Evolutionary conservation across 2,329 filamentous ascomycete genomes (phyloP).

Genomic region (Colletotrichum sp.): DNA sequence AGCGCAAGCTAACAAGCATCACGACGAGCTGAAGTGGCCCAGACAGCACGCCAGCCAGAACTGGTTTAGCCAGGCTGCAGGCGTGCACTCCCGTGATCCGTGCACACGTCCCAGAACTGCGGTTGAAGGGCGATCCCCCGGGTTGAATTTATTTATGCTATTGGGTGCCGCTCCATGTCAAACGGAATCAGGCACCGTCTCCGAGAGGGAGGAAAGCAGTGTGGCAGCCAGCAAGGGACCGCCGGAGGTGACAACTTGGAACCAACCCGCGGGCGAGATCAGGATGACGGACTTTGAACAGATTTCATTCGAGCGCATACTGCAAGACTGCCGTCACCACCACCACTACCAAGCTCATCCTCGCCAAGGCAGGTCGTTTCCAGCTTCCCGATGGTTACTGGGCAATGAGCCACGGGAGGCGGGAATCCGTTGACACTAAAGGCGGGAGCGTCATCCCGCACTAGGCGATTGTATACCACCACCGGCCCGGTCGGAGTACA

Average conservation of each 20-base stretch:
- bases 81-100: constrained; percentile 1
- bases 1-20: neutral
- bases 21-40: constrained; percentile 1
- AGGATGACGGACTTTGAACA: neutral
- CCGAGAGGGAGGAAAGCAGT: neutral
- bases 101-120: constrained; percentile 17
- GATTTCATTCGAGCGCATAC: neutral
- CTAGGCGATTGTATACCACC: neutral
- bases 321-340: neutral
- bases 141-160: neutral
- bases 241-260: neutral
- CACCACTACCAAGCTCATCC: neutral
- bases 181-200: neutral
- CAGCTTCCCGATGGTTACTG: neutral
- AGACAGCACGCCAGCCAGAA: constrained; percentile 8
- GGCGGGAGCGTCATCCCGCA: neutral
- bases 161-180: neutral
- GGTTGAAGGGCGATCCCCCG: constrained; percentile 23
- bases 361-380: neutral
- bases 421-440: neutral
- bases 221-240: neutral
- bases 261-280: neutral
- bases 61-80: constrained; percentile 11
- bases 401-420: neutral
- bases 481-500: neutral